phyloP scores from a whole-genome alignment of 495 filamentous ascomycete genomes.

The Penicillium ochrochloron region DNA sequence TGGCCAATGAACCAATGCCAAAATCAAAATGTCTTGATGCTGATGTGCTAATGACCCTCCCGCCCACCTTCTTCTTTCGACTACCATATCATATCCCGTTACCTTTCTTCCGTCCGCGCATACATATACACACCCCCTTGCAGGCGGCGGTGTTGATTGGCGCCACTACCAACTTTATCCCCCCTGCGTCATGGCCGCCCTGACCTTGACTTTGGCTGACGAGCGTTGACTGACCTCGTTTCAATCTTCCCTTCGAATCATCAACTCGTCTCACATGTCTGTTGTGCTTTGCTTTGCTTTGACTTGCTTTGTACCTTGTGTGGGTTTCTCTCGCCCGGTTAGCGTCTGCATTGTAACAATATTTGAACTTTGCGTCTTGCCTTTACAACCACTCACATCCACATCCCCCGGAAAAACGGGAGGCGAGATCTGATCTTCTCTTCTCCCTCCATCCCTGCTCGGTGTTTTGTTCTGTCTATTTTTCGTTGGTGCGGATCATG shows the following conservation, averaged over 20 bases:
- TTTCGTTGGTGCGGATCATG: slow-evolving; percentile 24
- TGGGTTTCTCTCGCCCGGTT: slow-evolving; percentile 25
- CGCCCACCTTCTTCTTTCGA: background rate
- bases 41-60: slow-evolving; percentile 24
- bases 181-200: slow-evolving; percentile 11
- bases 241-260: background rate
- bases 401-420: slow-evolving; percentile 15
- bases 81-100: background rate
- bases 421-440: slow-evolving; percentile 1
- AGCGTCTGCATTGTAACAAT: slow-evolving; percentile 39
- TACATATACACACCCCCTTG: slow-evolving; percentile 20
- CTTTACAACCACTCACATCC: background rate
- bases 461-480: slow-evolving; percentile 21
- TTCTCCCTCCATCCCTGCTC: slow-evolving; percentile 14
- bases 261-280: background rate
- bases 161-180: background rate
- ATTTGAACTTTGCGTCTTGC: slow-evolving; percentile 27
- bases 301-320: slow-evolving; percentile 14
- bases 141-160: slow-evolving; percentile 19
- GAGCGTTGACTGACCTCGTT: background rate
- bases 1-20: slow-evolving; percentile 18
- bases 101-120: background rate
- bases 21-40: slow-evolving; percentile 21
- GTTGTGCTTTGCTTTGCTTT: background rate
- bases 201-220: background rate